Base-by-base conservation (phyloP, 176 grass and related monocot genomes). In the Oryza glumipatula region DNA sequence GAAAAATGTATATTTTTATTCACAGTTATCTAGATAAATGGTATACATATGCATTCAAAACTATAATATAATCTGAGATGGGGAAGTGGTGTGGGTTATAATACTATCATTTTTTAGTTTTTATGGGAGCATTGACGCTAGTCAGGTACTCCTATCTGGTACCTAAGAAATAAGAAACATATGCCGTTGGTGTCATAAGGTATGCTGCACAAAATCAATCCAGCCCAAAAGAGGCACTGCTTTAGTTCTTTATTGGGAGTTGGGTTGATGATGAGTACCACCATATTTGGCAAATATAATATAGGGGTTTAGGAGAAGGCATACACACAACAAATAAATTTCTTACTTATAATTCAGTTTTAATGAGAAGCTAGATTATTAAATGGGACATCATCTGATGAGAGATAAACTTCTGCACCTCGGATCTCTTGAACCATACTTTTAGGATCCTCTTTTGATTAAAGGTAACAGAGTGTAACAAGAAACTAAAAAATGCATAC, bases 401-500 rank as follows among this genome's bases (percentile, higher is more conserved):
- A 30, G 5, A 19, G 36, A 41, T 48, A 72, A 56, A 79, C 35
- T 32, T 36, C 43, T 46, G 36, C 16, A 7, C 24, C 9, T 6
- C 3, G 64, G 13, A 65, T 33, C 4, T 23, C 3, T 11, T 35
- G 21, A 39, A n/a, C 24, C 15, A 4, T 11, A 7, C 17, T 41
- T 38, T 19, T 4, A 12, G 13, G n/a, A 47, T 23, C 11, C 4
- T 68, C 3, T 19, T 8, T 32, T 45, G 1, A 82, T 33, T 4
- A 70, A 39, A 71, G 63, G 52, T 35, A 23, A 80, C 1, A 76
- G 51, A 80, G 21, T 41, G 15, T 36, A 48, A 60, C 13, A 39
- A 54, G 21, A 32, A 78, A 44, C 9, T 81, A 30, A 79, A 70
- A 43, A 17, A 65, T 67, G 22, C 68, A 83, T 86, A 98, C 96